phyloP scores from a whole-genome alignment of 768 basidiomycete species.

The Pleurotus citrinopileatus region DNA sequence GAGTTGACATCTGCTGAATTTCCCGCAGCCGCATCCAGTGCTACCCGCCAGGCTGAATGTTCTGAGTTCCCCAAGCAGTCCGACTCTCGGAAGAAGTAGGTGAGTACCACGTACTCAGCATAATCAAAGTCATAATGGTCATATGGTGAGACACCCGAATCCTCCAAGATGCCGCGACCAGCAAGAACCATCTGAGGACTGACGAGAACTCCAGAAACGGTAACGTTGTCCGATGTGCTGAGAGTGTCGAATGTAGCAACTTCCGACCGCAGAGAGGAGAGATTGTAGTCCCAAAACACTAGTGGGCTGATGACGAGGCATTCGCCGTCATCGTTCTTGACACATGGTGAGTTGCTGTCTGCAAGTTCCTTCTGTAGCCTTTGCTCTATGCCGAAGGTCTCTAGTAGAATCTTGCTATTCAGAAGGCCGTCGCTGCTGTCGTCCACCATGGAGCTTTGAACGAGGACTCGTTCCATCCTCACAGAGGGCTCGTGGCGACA shows the following conservation, averaged over 20 bases:
- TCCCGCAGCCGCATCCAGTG: constrained; percentile 39
- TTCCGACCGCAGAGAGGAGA: constrained; percentile 49
- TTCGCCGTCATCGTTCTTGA: constrained; percentile 45
- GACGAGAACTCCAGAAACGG: constrained; percentile 61
- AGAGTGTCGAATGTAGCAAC: constrained; percentile 58
- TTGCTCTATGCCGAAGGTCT: constrained; percentile 63
- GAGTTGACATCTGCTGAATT: constrained; percentile 35
- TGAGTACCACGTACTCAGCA: constrained; percentile 72
- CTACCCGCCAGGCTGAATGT: constrained; percentile 62
- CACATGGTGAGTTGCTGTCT: constrained; percentile 44
- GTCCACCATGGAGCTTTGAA: constrained; percentile 46
- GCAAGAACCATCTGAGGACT: constrained; percentile 78
- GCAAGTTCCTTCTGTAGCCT: constrained; percentile 45
- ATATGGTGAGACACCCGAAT: constrained; percentile 31
- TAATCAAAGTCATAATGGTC: constrained; percentile 40
- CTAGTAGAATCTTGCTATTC: constrained; percentile 58
- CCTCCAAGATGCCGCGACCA: constrained; percentile 57
- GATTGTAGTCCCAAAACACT: constrained; percentile 71
- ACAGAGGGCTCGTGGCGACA: constrained; percentile 69
- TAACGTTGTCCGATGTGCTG: constrained; percentile 46
- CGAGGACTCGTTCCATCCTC: constrained; percentile 73
- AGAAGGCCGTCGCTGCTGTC: constrained; percentile 50
- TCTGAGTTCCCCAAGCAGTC: constrained; percentile 64
- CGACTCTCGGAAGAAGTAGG: constrained; percentile 78
- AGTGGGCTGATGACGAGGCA: constrained; percentile 77